A percentile compares a stretch with the other conserved stretches of the same genome.
Evolutionary conservation across 768 basidiomycete genomes (phyloP).

Genomic region (Crucibulum laeve): DNA sequence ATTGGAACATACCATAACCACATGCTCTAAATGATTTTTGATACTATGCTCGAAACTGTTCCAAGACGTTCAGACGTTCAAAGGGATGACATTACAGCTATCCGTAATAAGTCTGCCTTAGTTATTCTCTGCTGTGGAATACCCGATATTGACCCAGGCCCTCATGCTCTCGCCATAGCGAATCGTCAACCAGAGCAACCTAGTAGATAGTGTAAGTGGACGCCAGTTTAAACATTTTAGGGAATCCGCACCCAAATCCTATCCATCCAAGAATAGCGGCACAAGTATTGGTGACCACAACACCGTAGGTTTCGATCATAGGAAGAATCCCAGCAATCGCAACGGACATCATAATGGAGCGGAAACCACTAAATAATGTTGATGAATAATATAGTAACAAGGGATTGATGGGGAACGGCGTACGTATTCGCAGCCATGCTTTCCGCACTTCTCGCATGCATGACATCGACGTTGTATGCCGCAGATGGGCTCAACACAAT

Average conservation of each 20-base stretch:
- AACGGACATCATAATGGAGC: constrained; percentile 37
- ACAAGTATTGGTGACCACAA: constrained; percentile 42
- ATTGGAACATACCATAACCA: too few relatives aligned
- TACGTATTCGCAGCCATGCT: constrained; percentile 52
- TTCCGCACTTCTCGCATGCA: constrained; percentile 61
- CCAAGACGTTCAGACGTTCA: too few relatives aligned
- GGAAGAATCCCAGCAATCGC: constrained; percentile 47
- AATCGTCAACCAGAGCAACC: constrained; percentile 9
- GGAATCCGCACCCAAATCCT: constrained; percentile 40
- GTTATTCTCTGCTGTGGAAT: constrained; percentile 7
- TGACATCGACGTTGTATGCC: constrained; percentile 56
- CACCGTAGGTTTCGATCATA: constrained; percentile 47
- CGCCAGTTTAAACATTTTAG: constrained; percentile 5
- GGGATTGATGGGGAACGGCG: constrained; percentile 14
- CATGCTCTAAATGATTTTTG: too few relatives aligned
- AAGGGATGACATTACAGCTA: too few relatives aligned
- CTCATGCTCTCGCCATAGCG: constrained; percentile 9
- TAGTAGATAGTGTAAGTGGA: neutral
- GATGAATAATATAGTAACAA: neutral
- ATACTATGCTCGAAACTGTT: too few relatives aligned
- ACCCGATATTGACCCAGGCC: constrained; percentile 9
- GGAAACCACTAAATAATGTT: constrained; percentile 35
- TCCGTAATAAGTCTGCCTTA: too few relatives aligned
- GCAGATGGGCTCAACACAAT: constrained; percentile 49
- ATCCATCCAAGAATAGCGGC: constrained; percentile 41